Base-by-base conservation (phyloP, 306 rosid genomes). In the Oxytropis ochrocephala region DNA sequence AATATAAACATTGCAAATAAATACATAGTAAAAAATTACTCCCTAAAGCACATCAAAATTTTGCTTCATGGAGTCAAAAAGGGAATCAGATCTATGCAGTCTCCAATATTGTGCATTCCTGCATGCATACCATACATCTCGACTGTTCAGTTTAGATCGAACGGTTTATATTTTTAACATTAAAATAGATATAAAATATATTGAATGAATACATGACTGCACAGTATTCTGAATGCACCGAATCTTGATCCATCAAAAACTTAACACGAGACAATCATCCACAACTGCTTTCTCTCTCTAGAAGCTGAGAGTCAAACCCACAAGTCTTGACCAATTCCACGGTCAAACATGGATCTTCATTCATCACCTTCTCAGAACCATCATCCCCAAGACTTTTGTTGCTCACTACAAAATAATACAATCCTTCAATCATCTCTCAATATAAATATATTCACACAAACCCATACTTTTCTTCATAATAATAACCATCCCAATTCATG, bases 301-400 rank as follows among this genome's bases (percentile, higher is more conserved):
- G 8, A 8, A 27, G 16, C 75, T 88, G 73, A 84, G 96, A n/a
- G n/a, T 94, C 99, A 94, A 88, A 94, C 64, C 89, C 95, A 84
- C 97, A 84, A 84, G 63, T 58, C 82, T 85, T 87, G 97, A 90
- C 97, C 86, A 8, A 53, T 94, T 94, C 99, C 67, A 88, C 95
- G 74, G 97, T 94, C 99, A 94, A 86, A 94, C 78, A 68, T 86
- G 17, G 14, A 51, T n/a, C 50, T 6, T 24, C 29, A 27, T 18
- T 38, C 35, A 42, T 11, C 43, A 78, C 64, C 88, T 90, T 87
- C 97, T 53, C 9, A 78, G 94, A 88, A 93, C 35, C 52, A 57
- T 67, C 44, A 33, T 1, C 87, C n/a, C 73, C 67, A 67, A 18
- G 83, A 74, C 80, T 70, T 78, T 77, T 55, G 73, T 39, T 29